Percentiles rank a stretch among this genome's conserved stretches.
Conservation (phyloP, 2,329 filamentous ascomycete species). For the Aspergillus sp. region DNA sequence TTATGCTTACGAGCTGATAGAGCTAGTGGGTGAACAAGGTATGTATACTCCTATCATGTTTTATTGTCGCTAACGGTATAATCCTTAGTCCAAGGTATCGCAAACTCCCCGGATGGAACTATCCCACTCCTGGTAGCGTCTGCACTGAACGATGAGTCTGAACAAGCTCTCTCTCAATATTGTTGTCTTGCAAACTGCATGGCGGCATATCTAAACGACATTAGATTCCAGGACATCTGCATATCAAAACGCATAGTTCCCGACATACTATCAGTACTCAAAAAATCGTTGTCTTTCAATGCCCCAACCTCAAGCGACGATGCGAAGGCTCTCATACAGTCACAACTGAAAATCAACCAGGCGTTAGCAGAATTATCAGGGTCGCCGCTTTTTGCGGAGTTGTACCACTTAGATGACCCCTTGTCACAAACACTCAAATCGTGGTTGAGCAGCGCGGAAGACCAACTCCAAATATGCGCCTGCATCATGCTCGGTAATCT, state of each 20-base stretch:
- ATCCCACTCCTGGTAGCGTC: conserved; percentile 36
- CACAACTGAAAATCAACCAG: conserved; percentile 41
- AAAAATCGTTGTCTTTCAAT: conserved; percentile 29
- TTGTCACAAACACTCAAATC: conserved; percentile 38
- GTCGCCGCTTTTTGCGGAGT: conserved; percentile 34
- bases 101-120: conserved; percentile 34
- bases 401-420: conserved; percentile 40
- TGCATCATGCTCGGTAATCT: conserved; percentile 51
- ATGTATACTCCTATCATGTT: conserved; percentile 5
- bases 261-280: conserved; percentile 32
- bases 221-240: conserved; percentile 40
- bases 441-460: conserved; percentile 41
- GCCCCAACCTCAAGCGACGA: conserved; percentile 33
- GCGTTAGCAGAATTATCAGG: conserved; percentile 43
- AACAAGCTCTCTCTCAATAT: conserved; percentile 32
- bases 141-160: conserved; percentile 26
- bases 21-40: conserved; percentile 42
- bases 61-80: neutral
- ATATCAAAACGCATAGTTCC: conserved; percentile 35
- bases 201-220: conserved; percentile 35
- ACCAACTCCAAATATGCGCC: conserved; percentile 48
- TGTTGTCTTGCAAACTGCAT: conserved; percentile 34
- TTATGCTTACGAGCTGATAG: conserved; percentile 42
- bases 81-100: conserved; percentile 33
- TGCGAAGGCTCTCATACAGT: conserved; percentile 32